These are phyloP conservation scores for Sporothrix mexicana DNA, from an alignment of 2,329 filamentous ascomycete genomes.

Conservation along the genomic window DNA sequence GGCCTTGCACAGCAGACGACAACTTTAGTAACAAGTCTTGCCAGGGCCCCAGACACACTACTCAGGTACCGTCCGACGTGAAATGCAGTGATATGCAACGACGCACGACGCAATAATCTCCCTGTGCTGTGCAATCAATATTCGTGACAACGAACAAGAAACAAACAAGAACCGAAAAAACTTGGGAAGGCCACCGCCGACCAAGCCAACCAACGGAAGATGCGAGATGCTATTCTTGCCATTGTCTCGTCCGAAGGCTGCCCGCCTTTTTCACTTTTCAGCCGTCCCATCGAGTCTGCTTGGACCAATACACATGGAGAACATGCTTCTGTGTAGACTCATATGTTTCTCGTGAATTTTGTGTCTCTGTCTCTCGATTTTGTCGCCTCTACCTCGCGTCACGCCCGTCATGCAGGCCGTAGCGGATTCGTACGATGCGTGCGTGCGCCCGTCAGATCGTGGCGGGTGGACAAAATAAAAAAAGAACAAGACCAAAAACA, in stretches of 20 bases:
- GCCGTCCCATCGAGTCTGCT: not conserved
- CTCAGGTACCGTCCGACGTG: slow-evolving; percentile 23
- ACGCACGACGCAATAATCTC: slow-evolving; percentile 29
- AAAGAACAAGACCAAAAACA: not conserved
- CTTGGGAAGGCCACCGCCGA: no score
- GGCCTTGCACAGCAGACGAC: slow-evolving; percentile 17
- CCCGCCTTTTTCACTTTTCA: slow-evolving; percentile 4
- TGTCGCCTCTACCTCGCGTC: not conserved
- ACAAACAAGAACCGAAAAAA: no score
- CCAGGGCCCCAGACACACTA: not conserved
- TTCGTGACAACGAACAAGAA: slow-evolving; percentile 6
- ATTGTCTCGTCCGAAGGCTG: not conserved
- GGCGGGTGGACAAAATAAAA: not conserved
- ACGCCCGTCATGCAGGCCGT: not conserved
- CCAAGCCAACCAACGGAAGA: not conserved
- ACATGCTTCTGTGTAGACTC: not conserved
- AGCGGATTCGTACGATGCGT: slow-evolving; percentile 10
- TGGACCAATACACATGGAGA: slow-evolving; percentile 17
- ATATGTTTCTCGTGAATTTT: not conserved
- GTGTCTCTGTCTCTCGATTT: not conserved
- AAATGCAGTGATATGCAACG: slow-evolving; percentile 17
- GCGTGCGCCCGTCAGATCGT: not conserved
- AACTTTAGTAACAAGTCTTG: not conserved
- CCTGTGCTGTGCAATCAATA: slow-evolving; percentile 31
- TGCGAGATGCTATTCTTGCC: not conserved